Evolutionary conservation across 2,329 filamentous ascomycete species (phyloP), one percentile per base, ranked within the genome.

Genomic region (Exophiala dermatitidis): DNA sequence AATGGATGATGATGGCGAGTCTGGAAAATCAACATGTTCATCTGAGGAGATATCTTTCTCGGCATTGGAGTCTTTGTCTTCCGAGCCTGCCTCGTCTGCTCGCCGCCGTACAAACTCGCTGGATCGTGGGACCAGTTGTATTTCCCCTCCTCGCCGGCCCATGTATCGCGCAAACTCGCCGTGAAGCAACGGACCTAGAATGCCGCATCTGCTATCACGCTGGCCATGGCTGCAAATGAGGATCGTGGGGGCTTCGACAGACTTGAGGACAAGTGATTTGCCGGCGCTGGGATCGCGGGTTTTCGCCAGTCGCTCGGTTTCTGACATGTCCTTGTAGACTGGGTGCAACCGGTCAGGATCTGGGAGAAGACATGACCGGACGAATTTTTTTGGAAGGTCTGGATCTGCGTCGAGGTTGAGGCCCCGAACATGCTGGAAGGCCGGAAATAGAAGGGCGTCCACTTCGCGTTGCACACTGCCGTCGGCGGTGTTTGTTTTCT

Each of bases 181-280:
- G 61, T 81, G 74, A 9, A 97, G 73, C 1, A 88, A 70, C 0
- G 90, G 89, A 0, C 88, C 90, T 59, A 91, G 76, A 26, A 88
- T 71, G 0, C 93, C 91, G 65, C 93, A 98, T 48, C 93, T 79
- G 63, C 77, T 74, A 66, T 98, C 93, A 7, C 93, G 77, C 2
- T 83, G 83, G 9, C 85, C 86, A 63, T 98, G 93, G 0, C 90
- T 89, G 66, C 93, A 98, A 41, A 96, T 85, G 19, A 97, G 72
- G 31, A 98, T 80, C 6, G 71, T 71, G 0, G 73, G 72, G 1
- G 71, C 72, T 8, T 54, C 48, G 41, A 52, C 49, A 1, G 48
- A 31, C 5, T 30, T 31, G 36, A 46, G 49, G 26, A 28, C 29
- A 6, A 54, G 60, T n/a, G 88, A 63, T 3, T 90, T 75, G 57